Conservation (phyloP, 129 eudicot species). For the Tagetes patula region DNA sequence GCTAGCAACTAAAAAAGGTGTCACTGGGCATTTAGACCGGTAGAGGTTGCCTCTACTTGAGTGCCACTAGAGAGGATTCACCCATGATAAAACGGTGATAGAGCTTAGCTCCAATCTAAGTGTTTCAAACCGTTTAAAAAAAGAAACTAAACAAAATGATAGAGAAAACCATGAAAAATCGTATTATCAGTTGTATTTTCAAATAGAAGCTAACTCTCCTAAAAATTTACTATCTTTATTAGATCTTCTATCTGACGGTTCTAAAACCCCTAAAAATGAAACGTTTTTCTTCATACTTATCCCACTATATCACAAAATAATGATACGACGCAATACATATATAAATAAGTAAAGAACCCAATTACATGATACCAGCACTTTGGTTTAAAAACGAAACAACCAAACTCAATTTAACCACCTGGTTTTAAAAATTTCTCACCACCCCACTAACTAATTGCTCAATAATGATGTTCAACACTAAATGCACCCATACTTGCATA, state of each 20-base stretch:
- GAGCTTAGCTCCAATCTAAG: too few relatives aligned
- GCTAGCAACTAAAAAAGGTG: too few relatives aligned
- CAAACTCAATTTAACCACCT: neutral
- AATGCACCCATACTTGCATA: neutral
- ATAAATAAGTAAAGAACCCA: neutral
- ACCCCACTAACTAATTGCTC: neutral
- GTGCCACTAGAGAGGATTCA: too few relatives aligned
- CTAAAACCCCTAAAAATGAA: neutral
- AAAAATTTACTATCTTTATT: too few relatives aligned
- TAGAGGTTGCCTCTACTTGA: too few relatives aligned
- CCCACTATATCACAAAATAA: neutral
- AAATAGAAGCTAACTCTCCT: too few relatives aligned
- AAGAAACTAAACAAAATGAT: too few relatives aligned
- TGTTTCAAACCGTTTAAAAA: too few relatives aligned
- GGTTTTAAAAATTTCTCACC: neutral
- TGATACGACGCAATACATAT: neutral
- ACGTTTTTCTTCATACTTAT: neutral
- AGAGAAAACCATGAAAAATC: too few relatives aligned
- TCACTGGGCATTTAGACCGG: too few relatives aligned
- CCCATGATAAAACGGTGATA: too few relatives aligned
- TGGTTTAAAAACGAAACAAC: neutral
- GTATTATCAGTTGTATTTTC: too few relatives aligned
- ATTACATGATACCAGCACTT: neutral
- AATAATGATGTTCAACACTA: slow-evolving; percentile 7
- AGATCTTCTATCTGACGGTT: neutral